Base-by-base conservation (phyloP, 2,329 filamentous ascomycete genomes). In the Ciborinia camelliae region DNA sequence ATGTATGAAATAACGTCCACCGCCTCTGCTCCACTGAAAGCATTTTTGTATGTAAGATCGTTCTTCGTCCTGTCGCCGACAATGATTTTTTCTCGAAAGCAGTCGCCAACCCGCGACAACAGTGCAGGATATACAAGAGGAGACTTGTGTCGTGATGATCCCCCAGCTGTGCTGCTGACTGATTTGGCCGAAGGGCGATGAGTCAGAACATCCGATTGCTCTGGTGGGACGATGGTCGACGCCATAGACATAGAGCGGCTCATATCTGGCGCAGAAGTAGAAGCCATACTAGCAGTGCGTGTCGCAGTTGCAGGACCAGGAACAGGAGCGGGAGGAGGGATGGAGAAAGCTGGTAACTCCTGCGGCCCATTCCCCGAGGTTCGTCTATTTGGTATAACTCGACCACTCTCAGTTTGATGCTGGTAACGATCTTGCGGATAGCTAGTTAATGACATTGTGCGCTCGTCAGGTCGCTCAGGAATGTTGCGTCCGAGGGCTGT, bases 1-100 rank as follows among this genome's bases (percentile, higher is more conserved):
- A 99, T 98, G 75, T 96, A 96, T 0, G 91, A 91, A 69, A 99
- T 90, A 65, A 98, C 84, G 76, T 99, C 95, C 26, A 99, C 95
- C 26, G 95, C 94, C 76, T 99, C 95, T 30, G 91, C 90, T 70
- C 95, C 95, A 67, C 92, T 96, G 76, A 99, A 99, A 3, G 94
- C 91, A 77, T 95, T 97, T 77, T 97, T 96, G 80, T 99, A 99
- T 2, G 94, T 92, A 67, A 99, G 81, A 64, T 94, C 94, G 81
- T 99, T 97, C 82, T 99, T 99, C 69, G 92, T 92, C 68, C 93
- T 87, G 73, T 98, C 95, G 62, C 90, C 88, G 30, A 93, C 84
- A 30, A 88, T 85, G 57, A 99, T 92, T 76, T 94, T 89, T 72
- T 96, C 91, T 61, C 91, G 88, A 78, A 99, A 98, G 63, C 91